Evolutionary conservation across 2,329 filamentous ascomycete genomes (phyloP).

Genomic region (Epichloe gansuensis): DNA sequence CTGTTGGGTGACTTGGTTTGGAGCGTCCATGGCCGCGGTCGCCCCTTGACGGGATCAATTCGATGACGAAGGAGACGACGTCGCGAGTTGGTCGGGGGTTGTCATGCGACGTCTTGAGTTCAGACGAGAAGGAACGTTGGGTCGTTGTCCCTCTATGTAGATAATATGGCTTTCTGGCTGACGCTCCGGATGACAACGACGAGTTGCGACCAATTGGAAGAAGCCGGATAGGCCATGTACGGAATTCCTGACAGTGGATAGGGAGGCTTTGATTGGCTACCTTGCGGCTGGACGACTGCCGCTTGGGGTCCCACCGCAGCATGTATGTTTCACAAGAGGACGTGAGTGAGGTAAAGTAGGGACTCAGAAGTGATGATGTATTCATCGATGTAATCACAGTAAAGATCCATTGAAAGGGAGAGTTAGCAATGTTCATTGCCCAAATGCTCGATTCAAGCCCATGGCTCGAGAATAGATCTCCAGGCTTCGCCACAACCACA

Average conservation of each 20-base stretch:
- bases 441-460: neutral
- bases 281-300: neutral
- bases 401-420: neutral
- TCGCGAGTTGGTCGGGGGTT: neutral
- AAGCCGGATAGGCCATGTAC: neutral
- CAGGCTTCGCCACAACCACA: neutral
- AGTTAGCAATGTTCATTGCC: too few species aligned
- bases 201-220: conserved; percentile 5
- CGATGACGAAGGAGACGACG: neutral
- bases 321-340: neutral
- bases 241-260: neutral
- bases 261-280: conserved; percentile 1
- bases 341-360: too few species aligned
- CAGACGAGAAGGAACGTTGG: neutral
- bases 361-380: too few species aligned
- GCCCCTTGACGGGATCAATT: neutral
- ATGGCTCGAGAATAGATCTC: neutral
- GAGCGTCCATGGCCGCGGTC: conserved; percentile 4
- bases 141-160: neutral
- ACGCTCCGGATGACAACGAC: neutral
- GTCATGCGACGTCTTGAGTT: neutral
- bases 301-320: neutral
- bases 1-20: neutral
- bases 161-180: neutral
- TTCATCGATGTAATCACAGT: too few species aligned